phyloP scores from a whole-genome alignment of 1,284 basidiomycete species.

The Cystobasidium sp. region DNA sequence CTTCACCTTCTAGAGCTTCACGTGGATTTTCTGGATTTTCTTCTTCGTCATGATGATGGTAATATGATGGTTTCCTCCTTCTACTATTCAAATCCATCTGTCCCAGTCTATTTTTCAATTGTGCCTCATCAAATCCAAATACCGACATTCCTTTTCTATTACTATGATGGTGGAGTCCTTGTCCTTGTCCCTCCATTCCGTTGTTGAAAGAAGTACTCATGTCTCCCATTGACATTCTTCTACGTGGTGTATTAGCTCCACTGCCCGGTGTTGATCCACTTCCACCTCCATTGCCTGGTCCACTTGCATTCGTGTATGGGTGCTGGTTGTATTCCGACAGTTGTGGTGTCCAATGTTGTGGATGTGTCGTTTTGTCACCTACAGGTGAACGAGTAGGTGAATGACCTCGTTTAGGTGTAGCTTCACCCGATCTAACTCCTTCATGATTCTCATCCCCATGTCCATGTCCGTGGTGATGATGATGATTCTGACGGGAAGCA shows the following conservation, averaged over 20 bases:
- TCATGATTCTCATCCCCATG: not conserved
- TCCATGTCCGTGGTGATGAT: not conserved
- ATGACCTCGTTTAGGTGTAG: constrained; percentile 21
- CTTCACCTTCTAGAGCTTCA: too few relatives aligned
- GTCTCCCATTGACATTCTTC: constrained; percentile 35
- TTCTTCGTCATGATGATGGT: constrained; percentile 1
- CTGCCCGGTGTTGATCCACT: constrained; percentile 15
- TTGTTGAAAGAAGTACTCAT: not conserved
- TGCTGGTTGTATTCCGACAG: not conserved
- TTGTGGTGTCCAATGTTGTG: constrained; percentile 11
- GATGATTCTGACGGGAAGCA: constrained; percentile 6
- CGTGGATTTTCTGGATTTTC: not conserved
- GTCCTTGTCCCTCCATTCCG: too few relatives aligned
- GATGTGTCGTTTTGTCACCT: not conserved
- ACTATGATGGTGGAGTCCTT: too few relatives aligned
- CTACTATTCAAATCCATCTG: constrained; percentile 22
- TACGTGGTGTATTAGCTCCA: constrained; percentile 38
- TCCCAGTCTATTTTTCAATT: constrained; percentile 22
- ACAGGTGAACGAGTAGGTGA: constrained; percentile 13
- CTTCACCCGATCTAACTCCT: constrained; percentile 21
- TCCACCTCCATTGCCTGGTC: not conserved
- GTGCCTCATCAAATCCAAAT: constrained; percentile 39
- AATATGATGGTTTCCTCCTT: not conserved
- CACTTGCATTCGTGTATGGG: not conserved
- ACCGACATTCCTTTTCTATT: constrained; percentile 5